A percentile compares a stretch with the other conserved stretches of the same genome.
Conservation (phyloP, 306 rosid species). For the Betula pendula region DNA sequence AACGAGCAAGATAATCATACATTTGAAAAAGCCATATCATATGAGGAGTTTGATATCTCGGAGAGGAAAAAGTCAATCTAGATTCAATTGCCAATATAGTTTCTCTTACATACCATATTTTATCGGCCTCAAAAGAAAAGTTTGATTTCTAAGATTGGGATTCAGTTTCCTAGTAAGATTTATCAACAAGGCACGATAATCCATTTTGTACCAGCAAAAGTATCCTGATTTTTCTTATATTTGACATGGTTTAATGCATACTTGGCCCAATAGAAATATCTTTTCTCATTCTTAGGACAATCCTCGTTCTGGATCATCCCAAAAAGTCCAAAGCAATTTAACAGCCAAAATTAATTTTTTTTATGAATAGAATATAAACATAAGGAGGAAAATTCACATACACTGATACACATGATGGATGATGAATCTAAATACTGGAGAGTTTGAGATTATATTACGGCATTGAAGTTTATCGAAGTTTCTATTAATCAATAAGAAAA, state of each 20-base stretch:
- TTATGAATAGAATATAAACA: background rate
- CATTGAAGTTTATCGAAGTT: background rate
- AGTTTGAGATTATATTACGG: background rate
- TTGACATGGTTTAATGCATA: background rate
- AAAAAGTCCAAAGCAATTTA: background rate
- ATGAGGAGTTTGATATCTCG: background rate
- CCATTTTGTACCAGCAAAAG: background rate
- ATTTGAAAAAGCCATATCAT: background rate
- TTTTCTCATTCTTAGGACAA: background rate
- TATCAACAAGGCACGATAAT: background rate
- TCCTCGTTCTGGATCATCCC: background rate
- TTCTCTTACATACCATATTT: background rate
- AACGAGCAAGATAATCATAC: slow-evolving; percentile 20
- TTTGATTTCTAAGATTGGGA: no score
- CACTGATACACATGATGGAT: background rate
- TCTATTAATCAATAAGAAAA: background rate
- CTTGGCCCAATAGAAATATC: background rate
- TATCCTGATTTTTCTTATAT: background rate
- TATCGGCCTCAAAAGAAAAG: background rate
- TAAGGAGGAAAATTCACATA: background rate
- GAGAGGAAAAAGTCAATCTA: no score
- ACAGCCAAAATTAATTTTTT: background rate
- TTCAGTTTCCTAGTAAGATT: background rate
- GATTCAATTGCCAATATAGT: background rate
- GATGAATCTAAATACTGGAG: background rate